Evolutionary conservation across 495 filamentous ascomycete species (phyloP).

Genomic region (Patellaria atrata): DNA sequence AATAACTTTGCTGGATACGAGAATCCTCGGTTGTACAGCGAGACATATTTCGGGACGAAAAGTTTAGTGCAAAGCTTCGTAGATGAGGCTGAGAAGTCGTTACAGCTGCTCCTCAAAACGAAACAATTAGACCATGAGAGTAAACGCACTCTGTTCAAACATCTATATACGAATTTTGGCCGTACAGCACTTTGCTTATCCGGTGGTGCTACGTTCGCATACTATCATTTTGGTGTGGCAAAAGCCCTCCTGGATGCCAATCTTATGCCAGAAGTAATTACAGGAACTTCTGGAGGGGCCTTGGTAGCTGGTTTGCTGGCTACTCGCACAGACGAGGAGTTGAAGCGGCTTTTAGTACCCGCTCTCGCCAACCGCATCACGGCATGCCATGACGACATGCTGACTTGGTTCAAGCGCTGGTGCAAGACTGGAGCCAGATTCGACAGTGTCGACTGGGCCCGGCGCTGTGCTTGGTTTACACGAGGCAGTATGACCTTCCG

Average conservation of each 20-base stretch:
- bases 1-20: constrained; percentile 95
- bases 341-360: constrained; percentile 72
- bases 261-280: constrained; percentile 82
- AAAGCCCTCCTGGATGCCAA: constrained; percentile 81
- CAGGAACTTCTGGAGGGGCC: constrained; percentile 87
- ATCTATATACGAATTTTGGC: constrained; percentile 79
- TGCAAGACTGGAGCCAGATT: constrained; percentile 88
- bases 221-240: constrained; percentile 90
- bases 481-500: constrained; percentile 82
- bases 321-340: constrained; percentile 81
- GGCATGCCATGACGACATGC: constrained; percentile 66
- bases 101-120: constrained; percentile 53
- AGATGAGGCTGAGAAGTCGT: constrained; percentile 53
- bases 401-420: constrained; percentile 68
- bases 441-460: constrained; percentile 85
- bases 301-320: constrained; percentile 78
- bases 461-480: constrained; percentile 72
- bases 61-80: constrained; percentile 77
- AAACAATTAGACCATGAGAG: constrained; percentile 50
- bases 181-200: constrained; percentile 85
- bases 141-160: constrained; percentile 75
- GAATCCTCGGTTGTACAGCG: constrained; percentile 82
- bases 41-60: constrained; percentile 95
- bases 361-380: constrained; percentile 71
- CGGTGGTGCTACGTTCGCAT: constrained; percentile 90